A percentile compares a stretch with the other conserved stretches of the same genome.
phyloP scores from a whole-genome alignment of 2,329 filamentous ascomycete species.

The Pseudocercospora fuligena region DNA sequence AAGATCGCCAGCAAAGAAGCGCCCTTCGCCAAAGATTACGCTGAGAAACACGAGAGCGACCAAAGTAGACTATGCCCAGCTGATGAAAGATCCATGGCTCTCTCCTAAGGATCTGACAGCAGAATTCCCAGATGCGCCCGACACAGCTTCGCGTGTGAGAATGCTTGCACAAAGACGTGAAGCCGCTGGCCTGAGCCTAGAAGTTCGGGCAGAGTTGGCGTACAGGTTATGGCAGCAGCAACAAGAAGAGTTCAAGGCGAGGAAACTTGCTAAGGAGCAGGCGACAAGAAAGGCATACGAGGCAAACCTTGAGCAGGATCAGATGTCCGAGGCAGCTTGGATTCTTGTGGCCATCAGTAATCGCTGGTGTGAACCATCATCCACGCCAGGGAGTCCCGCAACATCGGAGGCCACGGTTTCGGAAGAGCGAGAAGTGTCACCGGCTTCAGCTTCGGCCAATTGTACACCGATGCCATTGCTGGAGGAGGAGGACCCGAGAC shows the following conservation, averaged over 20 bases:
- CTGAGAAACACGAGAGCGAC: background rate
- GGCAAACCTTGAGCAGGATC: too few species aligned
- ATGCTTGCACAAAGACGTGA: background rate
- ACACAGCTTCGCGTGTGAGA: background rate
- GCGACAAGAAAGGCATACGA: too few species aligned
- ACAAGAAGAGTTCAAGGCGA: too few species aligned
- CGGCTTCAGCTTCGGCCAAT: background rate
- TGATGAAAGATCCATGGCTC: background rate
- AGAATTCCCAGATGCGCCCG: background rate
- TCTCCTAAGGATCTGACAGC: background rate
- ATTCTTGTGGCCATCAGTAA: too few species aligned
- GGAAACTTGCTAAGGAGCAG: too few species aligned
- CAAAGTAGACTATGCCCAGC: background rate
- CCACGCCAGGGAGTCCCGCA: background rate
- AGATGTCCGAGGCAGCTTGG: too few species aligned
- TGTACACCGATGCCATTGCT: background rate
- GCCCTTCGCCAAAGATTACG: background rate
- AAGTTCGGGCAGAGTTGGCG: background rate
- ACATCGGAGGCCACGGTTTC: background rate
- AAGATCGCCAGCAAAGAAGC: background rate
- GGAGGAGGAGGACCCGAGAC: background rate
- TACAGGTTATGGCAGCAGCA: background rate
- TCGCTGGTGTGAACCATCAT: too few species aligned
- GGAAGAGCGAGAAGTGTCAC: background rate
- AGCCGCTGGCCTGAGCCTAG: background rate